A percentile compares a stretch with the other conserved stretches of the same genome.
Conservation (phyloP, 176 grass and related monocot genomes). For the Oryza brachyantha region DNA sequence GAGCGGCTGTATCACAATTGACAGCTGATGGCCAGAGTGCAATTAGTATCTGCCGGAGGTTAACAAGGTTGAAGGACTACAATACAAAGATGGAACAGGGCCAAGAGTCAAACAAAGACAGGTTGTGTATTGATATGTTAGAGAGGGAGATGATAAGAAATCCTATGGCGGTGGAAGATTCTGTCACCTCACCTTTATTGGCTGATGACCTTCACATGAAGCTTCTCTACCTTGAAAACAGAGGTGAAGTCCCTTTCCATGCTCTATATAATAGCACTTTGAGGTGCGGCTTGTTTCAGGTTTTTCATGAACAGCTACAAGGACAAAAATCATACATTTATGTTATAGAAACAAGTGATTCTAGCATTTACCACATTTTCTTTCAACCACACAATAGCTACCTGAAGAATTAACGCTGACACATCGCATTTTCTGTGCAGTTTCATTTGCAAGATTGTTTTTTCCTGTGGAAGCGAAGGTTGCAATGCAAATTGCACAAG, state of each 20-base stretch:
- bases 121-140: constrained; percentile 87
- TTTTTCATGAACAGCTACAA: neutral
- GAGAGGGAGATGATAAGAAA: constrained; percentile 90
- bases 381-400: constrained; percentile 2
- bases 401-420: constrained; percentile 1
- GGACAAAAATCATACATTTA: neutral
- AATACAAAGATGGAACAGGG: constrained; percentile 66
- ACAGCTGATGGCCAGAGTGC: constrained; percentile 76
- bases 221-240: constrained; percentile 93
- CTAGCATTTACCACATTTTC: neutral
- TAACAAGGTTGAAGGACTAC: constrained; percentile 84
- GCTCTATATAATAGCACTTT: constrained; percentile 12
- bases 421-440: constrained; percentile 38
- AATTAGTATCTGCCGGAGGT: constrained; percentile 67
- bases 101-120: constrained; percentile 96
- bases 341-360: neutral
- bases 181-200: constrained; percentile 87
- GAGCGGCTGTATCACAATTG: constrained; percentile 54
- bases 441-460: constrained; percentile 89
- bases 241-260: constrained; percentile 53
- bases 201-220: constrained; percentile 93
- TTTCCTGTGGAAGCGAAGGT: constrained; percentile 92
- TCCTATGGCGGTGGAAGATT: constrained; percentile 69
- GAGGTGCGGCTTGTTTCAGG: constrained; percentile 6
- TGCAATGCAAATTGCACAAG: constrained; percentile 95